Evolutionary conservation across 176 grass and related monocot genomes (phyloP), one percentile per base, ranked within the genome.

Genomic region (Juncus inflexus): DNA sequence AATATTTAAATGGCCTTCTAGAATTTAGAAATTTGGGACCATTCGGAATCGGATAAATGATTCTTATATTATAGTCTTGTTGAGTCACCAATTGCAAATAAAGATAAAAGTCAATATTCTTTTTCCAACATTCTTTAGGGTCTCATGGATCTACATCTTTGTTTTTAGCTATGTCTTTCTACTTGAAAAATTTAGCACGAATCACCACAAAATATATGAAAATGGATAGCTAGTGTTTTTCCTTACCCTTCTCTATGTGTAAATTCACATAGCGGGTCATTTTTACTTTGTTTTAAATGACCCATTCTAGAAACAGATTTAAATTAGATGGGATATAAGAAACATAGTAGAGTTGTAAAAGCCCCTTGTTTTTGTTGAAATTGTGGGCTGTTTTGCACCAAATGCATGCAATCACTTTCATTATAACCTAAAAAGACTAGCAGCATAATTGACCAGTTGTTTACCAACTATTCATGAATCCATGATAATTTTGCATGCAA

Each of bases 381-480:
- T 43, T 42, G 57, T 71, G 67, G 52, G 42, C 39, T 71, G 54
- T 14, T 56, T 71, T 58, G 38, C 67, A 71, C 68, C 68, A 71
- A 47, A 58, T 35, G 5, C 12, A 58, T 71, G 10, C 3, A 38
- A 59, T 59, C 37, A 45, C 7, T 71, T 71, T 7, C 67, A 57
- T 71, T 40, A 42, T 71, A 37, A 71, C 57, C 53, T 71, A 58
- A 71, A 16, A 71, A 13, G 40, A 5, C 9, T 47, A 47, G 9
- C 37, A 45, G 52, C 42, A 58, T 58, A 36, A 11, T 11, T 58
- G 6, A 47, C 9, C 11, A 68, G 19, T 55, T 52, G 12, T 36
- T 35, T 70, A 58, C 67, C 52, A 58, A 70, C 37, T 28, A 70
- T 51, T 71, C 37, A 42, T 12, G 35, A 12, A 9, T 59, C 19